phyloP scores from a whole-genome alignment of 2,329 filamentous ascomycete genomes.

The Amauroascus niger region DNA sequence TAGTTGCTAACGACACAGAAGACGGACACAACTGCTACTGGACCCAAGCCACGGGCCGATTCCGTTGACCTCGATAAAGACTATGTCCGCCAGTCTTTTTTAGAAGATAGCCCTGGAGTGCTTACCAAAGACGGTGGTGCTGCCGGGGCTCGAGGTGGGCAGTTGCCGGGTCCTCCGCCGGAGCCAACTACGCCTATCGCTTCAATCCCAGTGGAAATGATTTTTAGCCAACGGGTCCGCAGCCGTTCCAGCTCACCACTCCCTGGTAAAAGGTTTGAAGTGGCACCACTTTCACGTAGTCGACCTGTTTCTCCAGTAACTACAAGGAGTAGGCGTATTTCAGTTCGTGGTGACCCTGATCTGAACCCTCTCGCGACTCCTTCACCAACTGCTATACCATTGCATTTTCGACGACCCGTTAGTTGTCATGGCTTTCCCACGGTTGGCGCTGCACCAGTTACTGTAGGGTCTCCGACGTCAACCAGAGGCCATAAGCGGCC shows the following conservation, averaged over 20 bases:
- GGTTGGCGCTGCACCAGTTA: constrained; percentile 27
- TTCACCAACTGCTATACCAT: constrained; percentile 47
- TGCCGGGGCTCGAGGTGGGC: constrained; percentile 33
- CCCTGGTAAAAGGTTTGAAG: constrained; percentile 23
- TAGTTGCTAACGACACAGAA: background rate
- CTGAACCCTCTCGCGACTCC: constrained; percentile 22
- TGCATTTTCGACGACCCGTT: constrained; percentile 47
- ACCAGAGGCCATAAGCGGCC: constrained; percentile 39
- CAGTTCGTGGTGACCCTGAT: constrained; percentile 24
- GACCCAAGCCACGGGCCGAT: background rate
- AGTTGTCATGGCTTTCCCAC: constrained; percentile 30
- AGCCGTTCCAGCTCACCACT: constrained; percentile 32
- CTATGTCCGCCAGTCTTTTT: constrained; percentile 46
- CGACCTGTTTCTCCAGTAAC: constrained; percentile 24
- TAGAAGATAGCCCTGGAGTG: constrained; percentile 55
- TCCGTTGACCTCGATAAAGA: background rate
- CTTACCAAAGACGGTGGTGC: constrained; percentile 37
- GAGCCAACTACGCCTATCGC: constrained; percentile 15
- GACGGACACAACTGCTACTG: background rate
- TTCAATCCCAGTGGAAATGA: constrained; percentile 14
- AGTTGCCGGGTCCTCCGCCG: constrained; percentile 11
- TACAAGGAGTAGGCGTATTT: constrained; percentile 23
- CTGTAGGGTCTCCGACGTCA: constrained; percentile 30
- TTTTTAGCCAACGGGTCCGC: constrained; percentile 15
- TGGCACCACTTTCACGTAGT: constrained; percentile 26